Percentiles rank a stretch among this genome's conserved stretches.
phyloP scores from a whole-genome alignment of 2,329 filamentous ascomycete genomes.

The Pseudogymnoascus sp. region DNA sequence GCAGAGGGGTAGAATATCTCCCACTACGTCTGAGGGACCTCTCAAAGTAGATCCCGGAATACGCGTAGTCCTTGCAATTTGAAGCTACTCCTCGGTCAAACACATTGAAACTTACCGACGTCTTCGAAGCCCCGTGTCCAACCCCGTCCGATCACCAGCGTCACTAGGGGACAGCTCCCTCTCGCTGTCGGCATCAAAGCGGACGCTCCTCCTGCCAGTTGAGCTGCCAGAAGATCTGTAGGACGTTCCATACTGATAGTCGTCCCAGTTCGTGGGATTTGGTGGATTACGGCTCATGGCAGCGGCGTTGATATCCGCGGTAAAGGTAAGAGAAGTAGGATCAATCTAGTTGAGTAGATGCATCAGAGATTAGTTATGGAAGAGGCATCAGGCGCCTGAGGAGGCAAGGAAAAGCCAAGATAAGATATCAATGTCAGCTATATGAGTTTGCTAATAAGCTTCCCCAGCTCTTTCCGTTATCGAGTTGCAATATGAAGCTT shows the following conservation, averaged over 20 bases:
- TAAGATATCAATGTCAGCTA: constrained; percentile 4
- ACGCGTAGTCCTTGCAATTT: neutral
- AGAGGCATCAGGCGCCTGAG: neutral
- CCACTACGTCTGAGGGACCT: neutral
- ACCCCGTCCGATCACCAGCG: constrained; percentile 16
- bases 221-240: constrained; percentile 27
- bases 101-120: constrained; percentile 20
- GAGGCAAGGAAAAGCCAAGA: neutral
- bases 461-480: constrained; percentile 1
- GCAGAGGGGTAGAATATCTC: neutral
- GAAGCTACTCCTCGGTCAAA: neutral
- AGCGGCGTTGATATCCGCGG: neutral
- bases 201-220: constrained; percentile 23
- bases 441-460: constrained; percentile 8
- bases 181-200: constrained; percentile 21
- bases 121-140: constrained; percentile 20
- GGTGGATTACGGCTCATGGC: constrained; percentile 7
- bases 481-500: constrained; percentile 6
- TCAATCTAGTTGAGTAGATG: constrained; percentile 8
- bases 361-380: neutral
- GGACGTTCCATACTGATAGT: constrained; percentile 28
- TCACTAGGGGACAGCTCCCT: constrained; percentile 16
- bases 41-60: neutral
- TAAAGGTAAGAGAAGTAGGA: neutral
- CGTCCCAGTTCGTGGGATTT: constrained; percentile 27